Evolutionary conservation across 129 eudicot species (phyloP).

Genomic region (Cynara cardunculus): DNA sequence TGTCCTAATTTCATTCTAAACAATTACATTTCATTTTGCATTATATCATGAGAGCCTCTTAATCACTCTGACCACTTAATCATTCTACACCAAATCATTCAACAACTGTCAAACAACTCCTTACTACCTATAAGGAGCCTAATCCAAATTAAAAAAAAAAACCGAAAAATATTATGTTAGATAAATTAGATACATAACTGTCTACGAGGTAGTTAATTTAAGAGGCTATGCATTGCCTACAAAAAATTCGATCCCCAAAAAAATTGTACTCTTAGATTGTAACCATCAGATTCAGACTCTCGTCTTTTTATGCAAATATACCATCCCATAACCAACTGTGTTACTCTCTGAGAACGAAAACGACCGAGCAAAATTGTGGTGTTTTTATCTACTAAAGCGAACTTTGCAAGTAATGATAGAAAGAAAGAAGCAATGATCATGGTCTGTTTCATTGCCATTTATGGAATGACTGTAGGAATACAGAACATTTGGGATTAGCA

Average conservation of each 20-base stretch:
- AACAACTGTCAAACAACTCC: too few relatives aligned
- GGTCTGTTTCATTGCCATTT: background rate
- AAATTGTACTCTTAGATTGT: background rate
- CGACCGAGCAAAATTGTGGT: background rate
- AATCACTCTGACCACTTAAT: too few relatives aligned
- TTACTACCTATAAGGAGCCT: too few relatives aligned
- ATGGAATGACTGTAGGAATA: background rate
- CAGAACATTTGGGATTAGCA: background rate
- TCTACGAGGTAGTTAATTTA: background rate
- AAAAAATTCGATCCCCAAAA: background rate
- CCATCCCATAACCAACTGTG: too few relatives aligned
- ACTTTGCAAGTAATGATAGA: background rate
- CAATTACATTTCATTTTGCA: too few relatives aligned
- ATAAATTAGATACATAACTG: background rate
- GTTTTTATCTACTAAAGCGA: background rate
- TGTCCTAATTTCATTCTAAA: too few relatives aligned
- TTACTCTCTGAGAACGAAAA: background rate
- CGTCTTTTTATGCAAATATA: background rate
- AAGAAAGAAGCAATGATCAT: background rate
- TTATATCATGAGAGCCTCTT: too few relatives aligned
- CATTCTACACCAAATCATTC: too few relatives aligned
- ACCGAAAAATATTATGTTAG: background rate
- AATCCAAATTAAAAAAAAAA: too few relatives aligned
- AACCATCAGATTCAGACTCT: background rate
- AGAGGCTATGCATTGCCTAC: background rate